A percentile compares a stretch with the other conserved stretches of the same genome.
Evolutionary conservation across 306 rosid species (phyloP).

Genomic region (Acacia confusa): DNA sequence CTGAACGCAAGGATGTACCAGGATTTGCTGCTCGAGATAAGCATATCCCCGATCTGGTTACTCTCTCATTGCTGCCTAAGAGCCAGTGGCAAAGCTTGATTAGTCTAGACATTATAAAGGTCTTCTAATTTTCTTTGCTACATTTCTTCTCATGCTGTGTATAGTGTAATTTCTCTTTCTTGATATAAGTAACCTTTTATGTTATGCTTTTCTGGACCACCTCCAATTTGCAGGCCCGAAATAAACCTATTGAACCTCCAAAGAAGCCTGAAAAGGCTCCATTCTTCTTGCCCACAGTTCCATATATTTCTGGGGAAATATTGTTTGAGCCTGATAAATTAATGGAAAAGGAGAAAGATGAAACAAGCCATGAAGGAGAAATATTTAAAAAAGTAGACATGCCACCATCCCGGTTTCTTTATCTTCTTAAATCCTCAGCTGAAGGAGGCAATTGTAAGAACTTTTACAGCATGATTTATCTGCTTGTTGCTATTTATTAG

Average conservation of each 20-base stretch:
- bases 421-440: conserved; percentile 62
- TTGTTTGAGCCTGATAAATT: conserved; percentile 63
- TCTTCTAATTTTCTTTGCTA: conserved; percentile 32
- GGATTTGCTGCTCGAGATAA: conserved; percentile 41
- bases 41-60: conserved; percentile 85
- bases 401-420: conserved; percentile 54
- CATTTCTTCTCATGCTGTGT: conserved; percentile 36
- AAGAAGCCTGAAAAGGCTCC: conserved; percentile 97
- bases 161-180: conserved; percentile 3
- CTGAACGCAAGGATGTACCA: conserved; percentile 41
- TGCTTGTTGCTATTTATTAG: background rate
- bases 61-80: conserved; percentile 85
- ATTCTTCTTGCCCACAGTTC: conserved; percentile 88
- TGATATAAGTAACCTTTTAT: background rate
- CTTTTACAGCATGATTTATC: conserved; percentile 9
- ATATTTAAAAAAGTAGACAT: conserved; percentile 37
- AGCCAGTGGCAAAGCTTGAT: conserved; percentile 97
- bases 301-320: conserved; percentile 86
- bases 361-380: conserved; percentile 34
- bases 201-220: conserved; percentile 27
- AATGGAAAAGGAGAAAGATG: conserved; percentile 42
- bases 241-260: conserved; percentile 92
- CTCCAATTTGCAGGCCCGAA: conserved; percentile 66
- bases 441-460: conserved; percentile 61
- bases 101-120: conserved; percentile 91